phyloP scores from a whole-genome alignment of 495 filamentous ascomycete species.

The Xylaria curta region DNA sequence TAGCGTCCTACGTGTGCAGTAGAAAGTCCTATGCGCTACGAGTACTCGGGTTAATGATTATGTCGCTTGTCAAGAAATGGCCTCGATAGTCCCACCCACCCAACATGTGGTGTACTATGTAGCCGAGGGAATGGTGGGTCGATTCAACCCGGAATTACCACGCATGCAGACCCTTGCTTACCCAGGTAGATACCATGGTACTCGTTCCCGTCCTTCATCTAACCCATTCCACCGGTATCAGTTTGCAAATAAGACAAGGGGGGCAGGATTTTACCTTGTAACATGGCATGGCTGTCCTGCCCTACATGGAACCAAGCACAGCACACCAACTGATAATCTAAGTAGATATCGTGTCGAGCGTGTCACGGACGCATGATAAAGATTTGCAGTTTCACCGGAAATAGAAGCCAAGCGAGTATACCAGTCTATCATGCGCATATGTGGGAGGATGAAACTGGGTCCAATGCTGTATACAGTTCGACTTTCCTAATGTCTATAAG shows the following conservation, averaged over 20 bases:
- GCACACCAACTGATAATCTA: neutral
- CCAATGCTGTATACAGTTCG: neutral
- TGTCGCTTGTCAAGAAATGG: neutral
- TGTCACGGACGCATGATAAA: neutral
- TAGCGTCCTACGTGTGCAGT: neutral
- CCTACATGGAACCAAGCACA: neutral
- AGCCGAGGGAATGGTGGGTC: neutral
- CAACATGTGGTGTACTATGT: neutral
- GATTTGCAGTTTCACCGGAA: constrained; percentile 4
- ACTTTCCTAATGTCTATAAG: constrained; percentile 14
- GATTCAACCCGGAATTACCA: constrained; percentile 3
- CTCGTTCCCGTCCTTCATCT: neutral
- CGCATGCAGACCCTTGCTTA: neutral
- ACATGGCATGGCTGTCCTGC: neutral
- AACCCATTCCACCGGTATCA: constrained; percentile 14
- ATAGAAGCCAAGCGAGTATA: constrained; percentile 3
- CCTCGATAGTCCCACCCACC: neutral
- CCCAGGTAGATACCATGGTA: neutral
- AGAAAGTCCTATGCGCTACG: no score
- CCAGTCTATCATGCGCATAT: constrained; percentile 5
- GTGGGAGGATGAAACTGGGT: constrained; percentile 2
- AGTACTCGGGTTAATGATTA: neutral
- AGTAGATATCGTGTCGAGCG: neutral
- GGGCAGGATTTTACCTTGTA: neutral
- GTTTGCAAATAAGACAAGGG: constrained; percentile 1